Evolutionary conservation across 2,329 filamentous ascomycete genomes (phyloP), one percentile per base, ranked within the genome.

Genomic region (Fusarium secorum): DNA sequence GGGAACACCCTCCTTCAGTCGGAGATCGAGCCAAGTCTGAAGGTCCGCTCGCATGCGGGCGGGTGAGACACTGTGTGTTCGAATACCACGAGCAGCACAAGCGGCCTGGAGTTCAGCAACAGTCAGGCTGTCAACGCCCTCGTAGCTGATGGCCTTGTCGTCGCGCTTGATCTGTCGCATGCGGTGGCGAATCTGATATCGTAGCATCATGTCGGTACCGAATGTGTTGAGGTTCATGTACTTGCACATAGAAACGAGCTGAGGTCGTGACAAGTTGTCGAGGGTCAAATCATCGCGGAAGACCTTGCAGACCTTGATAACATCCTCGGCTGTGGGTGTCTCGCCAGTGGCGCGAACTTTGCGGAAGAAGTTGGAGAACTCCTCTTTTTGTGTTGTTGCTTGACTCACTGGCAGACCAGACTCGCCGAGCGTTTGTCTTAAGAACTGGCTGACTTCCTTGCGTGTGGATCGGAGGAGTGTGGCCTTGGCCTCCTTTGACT

Each of bases 81-180:
- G 92, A 74, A 99, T 92, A 75, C 96, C 96, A 74, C 96, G 94
- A 72, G 93, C 94, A 45, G 94, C 94, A 79, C 94, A 97, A 4
- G 96, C 96, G 77, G 90, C 93, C 84, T 98, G 96, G 49, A 99
- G 87, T 81, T 99, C 96, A 4, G 91, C 88, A 1, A 98, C 94
- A n/a, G 94, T 97, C 56, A 99, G 88, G 58, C 92, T 95, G 66
- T 97, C 94, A 33, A 99, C 91, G 36, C 96, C 95, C 82, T 99
- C 96, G 78, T 91, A 97, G 80, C 90, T 92, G 79, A 99, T 99
- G 70, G 95, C 94, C 73, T 91, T 91, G 83, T 99, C 96, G 78
- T 99, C 96, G 70, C 95, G 91, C 90, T 99, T 99, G 86, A 98
- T 98, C 83, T 99, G 96, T 76, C 95, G 90, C 96, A 99, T 99